These are phyloP conservation scores for Aspergillus candidus DNA, from an alignment of 2,329 filamentous ascomycete species.

Conservation along the genomic window DNA sequence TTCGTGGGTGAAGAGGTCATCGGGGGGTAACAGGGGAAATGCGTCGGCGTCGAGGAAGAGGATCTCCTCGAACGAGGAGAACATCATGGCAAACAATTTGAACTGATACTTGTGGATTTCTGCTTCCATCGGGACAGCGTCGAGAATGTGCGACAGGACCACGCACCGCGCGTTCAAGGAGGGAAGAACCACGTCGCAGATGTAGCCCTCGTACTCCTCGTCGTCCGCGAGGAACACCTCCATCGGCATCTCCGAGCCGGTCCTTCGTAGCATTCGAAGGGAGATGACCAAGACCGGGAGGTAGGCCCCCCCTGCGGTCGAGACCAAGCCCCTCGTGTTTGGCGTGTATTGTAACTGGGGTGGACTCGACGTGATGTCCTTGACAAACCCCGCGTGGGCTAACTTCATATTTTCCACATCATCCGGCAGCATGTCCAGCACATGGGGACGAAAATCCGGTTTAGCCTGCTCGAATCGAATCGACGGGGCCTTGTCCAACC, in stretches of 20 bases:
- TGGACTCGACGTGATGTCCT: constrained; percentile 20
- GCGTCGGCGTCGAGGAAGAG: constrained; percentile 47
- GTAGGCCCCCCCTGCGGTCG: constrained; percentile 40
- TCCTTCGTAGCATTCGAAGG: constrained; percentile 41
- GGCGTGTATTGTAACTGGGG: constrained; percentile 30
- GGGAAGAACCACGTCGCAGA: constrained; percentile 41
- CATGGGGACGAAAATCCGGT: constrained; percentile 24
- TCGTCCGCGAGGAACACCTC: constrained; percentile 42
- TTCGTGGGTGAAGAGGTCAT: constrained; percentile 35
- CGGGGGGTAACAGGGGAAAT: constrained; percentile 40
- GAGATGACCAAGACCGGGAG: constrained; percentile 41
- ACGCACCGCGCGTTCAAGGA: constrained; percentile 39
- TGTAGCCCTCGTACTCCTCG: constrained; percentile 37
- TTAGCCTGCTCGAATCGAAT: constrained; percentile 24
- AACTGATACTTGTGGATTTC: constrained; percentile 42
- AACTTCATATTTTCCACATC: constrained; percentile 29
- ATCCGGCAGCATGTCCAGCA: constrained; percentile 22
- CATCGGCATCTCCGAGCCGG: constrained; percentile 39
- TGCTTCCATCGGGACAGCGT: constrained; percentile 20
- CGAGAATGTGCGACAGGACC: constrained; percentile 40
- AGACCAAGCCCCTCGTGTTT: constrained; percentile 41
- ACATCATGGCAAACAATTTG: constrained; percentile 45
- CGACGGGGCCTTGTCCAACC: constrained; percentile 20
- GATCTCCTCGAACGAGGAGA: constrained; percentile 46
- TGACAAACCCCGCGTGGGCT: constrained; percentile 31